Conservation (phyloP, 208 protist genomes). For the Trypanosoma lewisi region DNA sequence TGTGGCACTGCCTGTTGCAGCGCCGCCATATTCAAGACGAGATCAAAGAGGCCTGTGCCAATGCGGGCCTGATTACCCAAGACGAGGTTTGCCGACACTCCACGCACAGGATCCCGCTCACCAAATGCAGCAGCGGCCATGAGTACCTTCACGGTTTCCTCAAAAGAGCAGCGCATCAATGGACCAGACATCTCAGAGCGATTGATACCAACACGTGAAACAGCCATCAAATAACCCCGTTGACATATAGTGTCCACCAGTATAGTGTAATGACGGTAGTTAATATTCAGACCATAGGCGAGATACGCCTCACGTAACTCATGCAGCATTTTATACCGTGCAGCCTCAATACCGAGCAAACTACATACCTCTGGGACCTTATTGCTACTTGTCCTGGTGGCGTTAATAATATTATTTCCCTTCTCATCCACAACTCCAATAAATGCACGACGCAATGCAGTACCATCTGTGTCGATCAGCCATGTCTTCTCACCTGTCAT, state of each 20-base stretch:
- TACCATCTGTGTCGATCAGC: constrained; percentile 95
- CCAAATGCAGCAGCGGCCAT: constrained; percentile 96
- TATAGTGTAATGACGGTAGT: constrained; percentile 98
- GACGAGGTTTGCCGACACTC: constrained; percentile 98
- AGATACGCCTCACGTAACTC: constrained; percentile 94
- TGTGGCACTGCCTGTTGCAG: constrained; percentile 83
- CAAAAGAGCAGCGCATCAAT: constrained; percentile 99
- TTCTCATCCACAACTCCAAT: constrained; percentile 96
- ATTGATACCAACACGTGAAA: constrained; percentile 97
- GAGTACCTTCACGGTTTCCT: constrained; percentile 99
- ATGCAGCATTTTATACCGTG: constrained; percentile 63
- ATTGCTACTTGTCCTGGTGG: constrained; percentile 94
- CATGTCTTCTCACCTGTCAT: constrained; percentile 83
- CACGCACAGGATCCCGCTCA: constrained; percentile 94
- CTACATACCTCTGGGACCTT: constrained; percentile 98
- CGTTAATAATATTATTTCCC: constrained; percentile 91
- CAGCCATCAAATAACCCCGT: constrained; percentile 95
- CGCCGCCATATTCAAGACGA: constrained; percentile 93
- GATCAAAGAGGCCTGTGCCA: constrained; percentile 97
- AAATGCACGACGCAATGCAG: constrained; percentile 94
- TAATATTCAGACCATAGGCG: constrained; percentile 98
- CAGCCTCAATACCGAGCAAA: constrained; percentile 94
- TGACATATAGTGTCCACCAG: constrained; percentile 99
- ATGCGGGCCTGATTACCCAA: constrained; percentile 96
- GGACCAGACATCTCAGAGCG: constrained; percentile 93